Conservation (phyloP, 2,329 filamentous ascomycete species). For the Fusarium torulosum region DNA sequence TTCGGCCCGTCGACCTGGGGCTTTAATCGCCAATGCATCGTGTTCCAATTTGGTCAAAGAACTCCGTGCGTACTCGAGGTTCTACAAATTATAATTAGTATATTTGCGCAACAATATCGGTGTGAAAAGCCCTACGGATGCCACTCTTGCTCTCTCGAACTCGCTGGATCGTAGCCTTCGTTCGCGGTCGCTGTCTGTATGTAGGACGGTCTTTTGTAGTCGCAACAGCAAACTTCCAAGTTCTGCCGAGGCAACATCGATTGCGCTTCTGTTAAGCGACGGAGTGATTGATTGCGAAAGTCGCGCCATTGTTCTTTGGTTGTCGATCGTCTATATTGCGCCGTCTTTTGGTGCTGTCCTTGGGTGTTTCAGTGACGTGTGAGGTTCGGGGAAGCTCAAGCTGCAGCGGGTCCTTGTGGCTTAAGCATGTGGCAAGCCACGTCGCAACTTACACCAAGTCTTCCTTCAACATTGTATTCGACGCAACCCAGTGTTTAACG, state of each 20-base stretch:
- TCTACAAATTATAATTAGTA: conserved; percentile 59
- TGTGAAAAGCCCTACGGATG: conserved; percentile 53
- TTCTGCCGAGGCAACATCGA: conserved; percentile 57
- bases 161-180: conserved; percentile 69
- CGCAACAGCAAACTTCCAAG: conserved; percentile 74
- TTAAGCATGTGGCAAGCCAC: conserved; percentile 48
- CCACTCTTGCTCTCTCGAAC: conserved; percentile 68
- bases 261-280: conserved; percentile 37
- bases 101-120: background rate
- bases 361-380: conserved; percentile 48
- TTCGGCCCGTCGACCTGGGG: conserved; percentile 69
- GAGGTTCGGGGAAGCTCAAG: conserved; percentile 41
- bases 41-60: conserved; percentile 79
- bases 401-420: conserved; percentile 44
- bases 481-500: no score
- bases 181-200: conserved; percentile 70
- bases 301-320: conserved; percentile 46
- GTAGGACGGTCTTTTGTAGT: conserved; percentile 74
- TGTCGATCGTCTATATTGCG: conserved; percentile 14
- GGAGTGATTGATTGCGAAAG: conserved; percentile 36
- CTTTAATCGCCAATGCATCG: conserved; percentile 70
- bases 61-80: conserved; percentile 77
- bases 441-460: conserved; percentile 13
- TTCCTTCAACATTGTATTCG: background rate
- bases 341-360: conserved; percentile 15